A percentile compares a stretch with the other conserved stretches of the same genome.
Evolutionary conservation across 345 rosid species (phyloP).

Genomic region (Eucalyptus grandis): DNA sequence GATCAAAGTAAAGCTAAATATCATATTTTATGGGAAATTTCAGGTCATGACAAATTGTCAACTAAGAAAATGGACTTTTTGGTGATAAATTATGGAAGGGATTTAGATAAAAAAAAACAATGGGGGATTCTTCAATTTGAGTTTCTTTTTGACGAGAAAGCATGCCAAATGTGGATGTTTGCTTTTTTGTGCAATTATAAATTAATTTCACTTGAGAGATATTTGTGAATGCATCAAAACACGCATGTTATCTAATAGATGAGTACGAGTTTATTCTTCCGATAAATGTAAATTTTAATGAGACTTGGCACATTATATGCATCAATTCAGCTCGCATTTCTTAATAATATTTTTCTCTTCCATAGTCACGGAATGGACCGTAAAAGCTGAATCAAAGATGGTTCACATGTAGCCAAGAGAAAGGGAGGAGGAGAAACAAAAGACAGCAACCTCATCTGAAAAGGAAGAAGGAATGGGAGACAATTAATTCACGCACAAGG

Average conservation of each 20-base stretch:
- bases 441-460: neutral
- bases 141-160: neutral
- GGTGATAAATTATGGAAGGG: neutral
- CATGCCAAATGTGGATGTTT: neutral
- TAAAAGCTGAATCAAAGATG: neutral
- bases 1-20: neutral
- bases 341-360: neutral
- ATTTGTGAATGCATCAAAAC: neutral
- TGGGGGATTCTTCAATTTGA: neutral
- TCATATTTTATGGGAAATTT: neutral
- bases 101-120: neutral
- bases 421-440: neutral
- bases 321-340: neutral
- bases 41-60: neutral
- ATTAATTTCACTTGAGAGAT: neutral
- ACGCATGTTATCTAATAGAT: fast-evolving
- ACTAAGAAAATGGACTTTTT: neutral
- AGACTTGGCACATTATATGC: neutral
- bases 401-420: neutral
- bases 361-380: neutral
- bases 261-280: neutral
- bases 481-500: neutral
- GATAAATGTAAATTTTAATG: neutral
- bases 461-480: neutral
- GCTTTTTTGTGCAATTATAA: neutral